Base-by-base conservation (phyloP, 2,329 filamentous ascomycete species). In the Aspergillus japonicus region DNA sequence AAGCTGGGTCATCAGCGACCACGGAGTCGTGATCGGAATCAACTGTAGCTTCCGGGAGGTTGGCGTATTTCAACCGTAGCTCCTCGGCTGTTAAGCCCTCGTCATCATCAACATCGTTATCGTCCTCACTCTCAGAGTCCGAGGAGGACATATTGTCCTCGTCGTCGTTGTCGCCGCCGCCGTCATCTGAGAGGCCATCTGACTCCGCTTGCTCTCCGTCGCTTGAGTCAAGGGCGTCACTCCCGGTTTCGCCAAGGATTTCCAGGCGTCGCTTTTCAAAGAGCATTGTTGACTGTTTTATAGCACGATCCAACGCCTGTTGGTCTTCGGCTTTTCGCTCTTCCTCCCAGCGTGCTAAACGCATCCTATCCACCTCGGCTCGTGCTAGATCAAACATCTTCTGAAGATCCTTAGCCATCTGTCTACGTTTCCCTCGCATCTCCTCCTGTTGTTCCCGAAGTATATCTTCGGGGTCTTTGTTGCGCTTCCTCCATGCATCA, bases 191-290 rank as follows among this genome's bases (percentile, higher is more conserved):
- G 10, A 54, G 60, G 33, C 64, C 66, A 56, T 71, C 69, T 1
- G 68, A 68, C 19, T 66, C 69, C 14, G 48, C 65, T 54, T 70
- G 71, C 47, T 74, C 71, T 16, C 68, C 74, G 19, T 75, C 68
- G 90, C 88, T 67, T 87, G 90, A 77, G 89, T 87, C 68, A 89
- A 91, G 69, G 90, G 82, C 52, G 87, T 91, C 69, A 85, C 87
- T 76, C 83, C 87, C 71, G 85, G 84, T 65, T 84, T 83, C 70
- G 76, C 87, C 64, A 8, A 76, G 68, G 26, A 76, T 77, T 52
- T 78, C 75, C 47, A 74, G 70, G 42, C 76, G 74, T 51, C 80
- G 71, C 54, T 78, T 81, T 62, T 81, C 77, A 48, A 82, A 78
- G 2, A 82, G 73, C 66, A 79, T 75, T 19, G 80, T 82, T 6